Conservation (phyloP, 768 basidiomycete species). For the Phlebiopsis gigantea region DNA sequence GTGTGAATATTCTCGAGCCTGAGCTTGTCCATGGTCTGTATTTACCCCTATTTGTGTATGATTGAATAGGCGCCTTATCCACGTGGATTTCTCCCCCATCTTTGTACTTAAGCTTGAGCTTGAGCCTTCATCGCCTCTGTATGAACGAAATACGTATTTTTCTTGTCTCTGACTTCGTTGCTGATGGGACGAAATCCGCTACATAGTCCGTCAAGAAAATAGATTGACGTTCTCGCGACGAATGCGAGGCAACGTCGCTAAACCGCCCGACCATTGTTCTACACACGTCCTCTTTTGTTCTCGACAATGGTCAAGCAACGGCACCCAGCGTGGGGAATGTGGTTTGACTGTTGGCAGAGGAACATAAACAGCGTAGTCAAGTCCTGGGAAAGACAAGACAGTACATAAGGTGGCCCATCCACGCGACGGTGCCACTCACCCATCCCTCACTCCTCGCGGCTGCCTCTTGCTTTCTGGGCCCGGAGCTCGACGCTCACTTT, state of each 20-base stretch:
- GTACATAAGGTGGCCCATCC: constrained; percentile 7
- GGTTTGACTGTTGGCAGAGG: neutral
- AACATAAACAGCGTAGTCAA: neutral
- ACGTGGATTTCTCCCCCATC: too few species aligned
- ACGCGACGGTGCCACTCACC: neutral
- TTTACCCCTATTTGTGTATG: too few species aligned
- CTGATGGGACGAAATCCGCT: too few species aligned
- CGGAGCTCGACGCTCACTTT: constrained; percentile 7
- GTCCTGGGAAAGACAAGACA: neutral
- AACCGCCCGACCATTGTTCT: constrained; percentile 8
- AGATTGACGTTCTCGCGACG: too few species aligned
- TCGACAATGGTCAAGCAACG: constrained; percentile 4
- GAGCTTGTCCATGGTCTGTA: too few species aligned
- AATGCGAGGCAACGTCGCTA: neutral
- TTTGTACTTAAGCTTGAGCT: too few species aligned
- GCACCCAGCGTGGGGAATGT: neutral
- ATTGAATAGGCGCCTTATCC: too few species aligned
- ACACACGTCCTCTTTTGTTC: constrained; percentile 3
- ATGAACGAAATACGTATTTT: too few species aligned
- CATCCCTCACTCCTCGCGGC: constrained; percentile 6
- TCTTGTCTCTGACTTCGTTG: too few species aligned
- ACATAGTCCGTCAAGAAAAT: too few species aligned
- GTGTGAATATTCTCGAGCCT: too few species aligned
- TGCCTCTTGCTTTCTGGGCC: neutral
- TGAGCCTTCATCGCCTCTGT: too few species aligned